Base-by-base conservation (phyloP, 768 basidiomycete species). In the Dioszegia hungarica region DNA sequence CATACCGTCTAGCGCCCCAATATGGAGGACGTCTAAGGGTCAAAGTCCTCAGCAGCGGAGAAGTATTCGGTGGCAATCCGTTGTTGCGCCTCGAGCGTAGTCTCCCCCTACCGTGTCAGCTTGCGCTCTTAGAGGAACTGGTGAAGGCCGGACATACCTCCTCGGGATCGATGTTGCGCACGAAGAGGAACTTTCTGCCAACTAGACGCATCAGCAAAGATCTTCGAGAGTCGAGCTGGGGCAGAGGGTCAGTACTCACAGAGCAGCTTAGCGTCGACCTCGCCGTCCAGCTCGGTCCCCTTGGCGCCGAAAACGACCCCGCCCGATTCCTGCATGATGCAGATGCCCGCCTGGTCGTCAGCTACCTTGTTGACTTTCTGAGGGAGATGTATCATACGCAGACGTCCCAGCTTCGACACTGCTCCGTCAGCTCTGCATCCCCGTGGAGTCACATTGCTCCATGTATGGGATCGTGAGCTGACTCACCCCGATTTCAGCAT, bases 241-340 rank as follows among this genome's bases (percentile, higher is more conserved):
- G 31, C 31, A 33, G 31, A 6, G 31, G 31, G 6, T 33, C 8
- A 45, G 28, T 3, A 60, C 68, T 22, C 22, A 64, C 70, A 59
- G 8, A 64, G 34, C 0, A 63, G 47, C 17, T 60, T 67, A 12
- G 64, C 58, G 44, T 63, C 54, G 82, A 86, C 68, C 69, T 73
- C 2, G 14, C 68, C 70, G 31, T 59, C 60, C 1, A 67, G 48
- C 29, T 62, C 54, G 2, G 57, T 48, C 4, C 49, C 41, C 52
- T 73, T 86, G 81, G 47, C 85, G 31, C 89, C 90, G 17, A 87
- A 86, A 28, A 88, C 84, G 14, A 86, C 77, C 15, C 86, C 83
- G 5, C 94, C 94, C 0, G 93, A 88, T 73, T 94, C 94, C 59
- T 88, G 82, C 0, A 89, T 87, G 57, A 98, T 93, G 64, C 94